Percentiles rank a stretch among this genome's conserved stretches.
These are phyloP conservation scores for Wolfiporia cocos DNA, from an alignment of 1,284 basidiomycete genomes.

Conservation along the genomic window DNA sequence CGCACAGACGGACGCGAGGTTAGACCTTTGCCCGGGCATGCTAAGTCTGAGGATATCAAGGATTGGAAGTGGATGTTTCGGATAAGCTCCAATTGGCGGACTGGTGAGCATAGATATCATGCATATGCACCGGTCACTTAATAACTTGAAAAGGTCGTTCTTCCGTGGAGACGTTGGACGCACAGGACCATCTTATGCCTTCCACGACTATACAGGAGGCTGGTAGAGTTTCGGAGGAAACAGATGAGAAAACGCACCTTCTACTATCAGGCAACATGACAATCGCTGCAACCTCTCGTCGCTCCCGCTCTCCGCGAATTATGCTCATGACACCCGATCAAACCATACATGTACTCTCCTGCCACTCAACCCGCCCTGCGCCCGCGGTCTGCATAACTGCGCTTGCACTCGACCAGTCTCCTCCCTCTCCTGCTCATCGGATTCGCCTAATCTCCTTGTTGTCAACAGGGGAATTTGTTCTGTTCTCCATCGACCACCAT, in stretches of 20 bases:
- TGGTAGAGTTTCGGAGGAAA: not conserved
- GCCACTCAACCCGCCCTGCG: slow-evolving; percentile 17
- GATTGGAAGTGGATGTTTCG: slow-evolving; percentile 85
- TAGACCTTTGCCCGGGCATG: slow-evolving; percentile 51
- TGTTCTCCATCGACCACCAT: slow-evolving; percentile 47
- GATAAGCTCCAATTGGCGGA: slow-evolving; percentile 75
- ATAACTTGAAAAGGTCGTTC: slow-evolving; percentile 44
- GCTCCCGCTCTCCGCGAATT: slow-evolving; percentile 20
- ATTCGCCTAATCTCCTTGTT: slow-evolving; percentile 55
- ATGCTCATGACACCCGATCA: slow-evolving; percentile 21
- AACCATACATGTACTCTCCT: slow-evolving; percentile 24
- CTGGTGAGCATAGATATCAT: slow-evolving; percentile 37
- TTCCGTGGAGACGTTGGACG: slow-evolving; percentile 28
- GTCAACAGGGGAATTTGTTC: slow-evolving; percentile 58
- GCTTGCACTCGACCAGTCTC: slow-evolving; percentile 66
- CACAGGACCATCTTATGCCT: not conserved
- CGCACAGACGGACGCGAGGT: slow-evolving; percentile 52
- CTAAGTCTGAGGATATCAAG: slow-evolving; percentile 35
- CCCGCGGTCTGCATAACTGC: slow-evolving; percentile 42
- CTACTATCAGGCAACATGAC: slow-evolving; percentile 36
- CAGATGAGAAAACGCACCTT: slow-evolving; percentile 23
- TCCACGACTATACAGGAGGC: not conserved
- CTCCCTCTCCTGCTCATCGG: slow-evolving; percentile 31
- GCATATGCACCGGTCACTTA: not conserved
- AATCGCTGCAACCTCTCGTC: slow-evolving; percentile 30